Conservation (phyloP, 106 monocot genomes). For the Vanilla planifolia region DNA sequence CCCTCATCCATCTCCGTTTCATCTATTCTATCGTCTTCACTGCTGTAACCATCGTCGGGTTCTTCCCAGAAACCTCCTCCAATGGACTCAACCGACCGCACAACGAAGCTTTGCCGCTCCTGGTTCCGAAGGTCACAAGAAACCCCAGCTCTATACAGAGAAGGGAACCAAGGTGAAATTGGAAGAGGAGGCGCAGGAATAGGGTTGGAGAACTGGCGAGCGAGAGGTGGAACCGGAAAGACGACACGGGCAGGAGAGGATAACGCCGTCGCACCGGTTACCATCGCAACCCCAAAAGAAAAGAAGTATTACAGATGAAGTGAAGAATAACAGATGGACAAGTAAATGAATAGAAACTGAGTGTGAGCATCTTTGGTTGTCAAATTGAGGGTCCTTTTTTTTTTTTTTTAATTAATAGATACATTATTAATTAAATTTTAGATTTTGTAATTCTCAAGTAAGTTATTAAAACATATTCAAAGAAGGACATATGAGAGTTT, state of each 20-base stretch:
- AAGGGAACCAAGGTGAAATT: neutral
- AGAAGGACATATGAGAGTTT: no score
- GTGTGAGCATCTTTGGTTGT: no score
- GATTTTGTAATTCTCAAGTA: no score
- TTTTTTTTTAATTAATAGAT: no score
- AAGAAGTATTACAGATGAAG: no score
- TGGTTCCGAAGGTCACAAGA: neutral
- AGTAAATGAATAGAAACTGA: no score
- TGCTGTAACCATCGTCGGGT: neutral
- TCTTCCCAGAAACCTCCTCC: slow-evolving; percentile 3
- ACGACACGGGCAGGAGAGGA: neutral
- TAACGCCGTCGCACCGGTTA: neutral
- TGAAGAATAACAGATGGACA: no score
- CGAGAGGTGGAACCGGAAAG: neutral
- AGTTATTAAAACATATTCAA: no score
- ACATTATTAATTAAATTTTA: no score
- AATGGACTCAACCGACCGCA: neutral
- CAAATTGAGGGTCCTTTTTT: no score
- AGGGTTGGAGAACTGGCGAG: neutral
- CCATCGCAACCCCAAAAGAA: no score
- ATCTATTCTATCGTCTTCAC: neutral
- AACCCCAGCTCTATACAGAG: neutral
- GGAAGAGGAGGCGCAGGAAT: neutral
- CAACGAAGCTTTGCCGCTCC: neutral
- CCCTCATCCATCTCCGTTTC: no score